Evolutionary conservation across 345 rosid species (phyloP).

Genomic region (Mallotus nudiflorus): DNA sequence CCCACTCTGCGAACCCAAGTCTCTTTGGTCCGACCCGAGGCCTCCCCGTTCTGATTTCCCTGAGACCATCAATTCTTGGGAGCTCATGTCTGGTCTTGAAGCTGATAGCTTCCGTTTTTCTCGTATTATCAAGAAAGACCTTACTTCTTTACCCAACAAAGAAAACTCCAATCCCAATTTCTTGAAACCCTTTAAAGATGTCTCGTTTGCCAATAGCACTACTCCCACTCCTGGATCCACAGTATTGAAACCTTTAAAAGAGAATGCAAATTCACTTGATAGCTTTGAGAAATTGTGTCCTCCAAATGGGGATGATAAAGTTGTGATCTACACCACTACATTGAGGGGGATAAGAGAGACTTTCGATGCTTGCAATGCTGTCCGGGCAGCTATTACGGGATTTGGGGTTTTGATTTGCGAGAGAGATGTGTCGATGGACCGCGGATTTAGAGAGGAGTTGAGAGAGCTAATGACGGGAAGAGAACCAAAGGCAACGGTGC

Average conservation of each 20-base stretch:
- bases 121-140: constrained; percentile 30
- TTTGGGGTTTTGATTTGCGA: constrained; percentile 72
- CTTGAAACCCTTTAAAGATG: background rate
- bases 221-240: background rate
- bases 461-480: constrained; percentile 49
- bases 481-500: constrained; percentile 25
- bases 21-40: constrained; percentile 53
- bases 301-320: constrained; percentile 55
- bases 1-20: constrained; percentile 40
- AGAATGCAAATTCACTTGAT: background rate
- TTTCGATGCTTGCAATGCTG: constrained; percentile 67
- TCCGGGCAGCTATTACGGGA: constrained; percentile 63
- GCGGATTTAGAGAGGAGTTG: constrained; percentile 69
- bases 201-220: background rate
- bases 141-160: constrained; percentile 13
- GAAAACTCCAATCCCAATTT: constrained; percentile 56
- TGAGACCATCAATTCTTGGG: constrained; percentile 85
- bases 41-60: constrained; percentile 41
- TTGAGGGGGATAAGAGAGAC: constrained; percentile 80
- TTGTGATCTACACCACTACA: constrained; percentile 81
- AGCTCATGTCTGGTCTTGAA: constrained; percentile 87
- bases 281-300: constrained; percentile 22
- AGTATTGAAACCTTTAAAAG: background rate
- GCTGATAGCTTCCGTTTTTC: constrained; percentile 81
- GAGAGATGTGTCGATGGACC: constrained; percentile 88